A percentile compares a stretch with the other conserved stretches of the same genome.
These are phyloP conservation scores for Fusarium sp. DNA, from an alignment of 2,329 filamentous ascomycete species.

Conservation along the genomic window DNA sequence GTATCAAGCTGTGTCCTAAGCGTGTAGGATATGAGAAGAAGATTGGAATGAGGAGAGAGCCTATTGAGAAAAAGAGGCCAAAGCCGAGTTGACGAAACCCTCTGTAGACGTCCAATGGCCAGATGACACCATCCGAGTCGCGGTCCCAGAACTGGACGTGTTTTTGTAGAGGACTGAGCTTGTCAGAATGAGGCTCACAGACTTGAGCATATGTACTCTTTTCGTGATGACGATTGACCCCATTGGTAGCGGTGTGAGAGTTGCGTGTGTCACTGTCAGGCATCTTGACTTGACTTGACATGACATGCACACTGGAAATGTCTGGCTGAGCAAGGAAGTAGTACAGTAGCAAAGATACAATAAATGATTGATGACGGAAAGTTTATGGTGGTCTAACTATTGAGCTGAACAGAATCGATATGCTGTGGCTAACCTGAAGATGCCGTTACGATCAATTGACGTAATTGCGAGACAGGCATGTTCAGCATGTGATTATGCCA, in stretches of 20 bases:
- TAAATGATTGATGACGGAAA: too few species aligned
- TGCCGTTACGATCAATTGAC: slow-evolving; percentile 25
- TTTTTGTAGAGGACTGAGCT: slow-evolving; percentile 48
- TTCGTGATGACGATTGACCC: neutral
- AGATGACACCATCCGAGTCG: slow-evolving; percentile 54
- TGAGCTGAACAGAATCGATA: neutral
- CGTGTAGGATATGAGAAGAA: slow-evolving; percentile 59
- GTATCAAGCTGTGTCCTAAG: slow-evolving; percentile 49
- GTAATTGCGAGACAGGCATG: slow-evolving; percentile 8
- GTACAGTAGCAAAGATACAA: neutral
- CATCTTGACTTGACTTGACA: slow-evolving; percentile 9
- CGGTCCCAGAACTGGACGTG: slow-evolving; percentile 57
- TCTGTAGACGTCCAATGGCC: slow-evolving; percentile 52
- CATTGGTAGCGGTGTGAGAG: neutral
- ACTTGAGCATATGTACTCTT: neutral
- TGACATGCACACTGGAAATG: neutral
- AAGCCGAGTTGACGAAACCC: slow-evolving; percentile 57
- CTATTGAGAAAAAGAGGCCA: slow-evolving; percentile 53
- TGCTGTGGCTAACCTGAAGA: neutral
- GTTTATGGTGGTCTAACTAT: neutral
- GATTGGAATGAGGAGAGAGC: slow-evolving; percentile 55
- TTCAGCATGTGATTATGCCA: slow-evolving; percentile 14
- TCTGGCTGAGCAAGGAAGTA: neutral
- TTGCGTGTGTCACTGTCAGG: neutral
- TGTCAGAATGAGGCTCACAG: neutral